Evolutionary conservation across 2,329 filamentous ascomycete genomes (phyloP).

Genomic region (Sarocladium strictum): DNA sequence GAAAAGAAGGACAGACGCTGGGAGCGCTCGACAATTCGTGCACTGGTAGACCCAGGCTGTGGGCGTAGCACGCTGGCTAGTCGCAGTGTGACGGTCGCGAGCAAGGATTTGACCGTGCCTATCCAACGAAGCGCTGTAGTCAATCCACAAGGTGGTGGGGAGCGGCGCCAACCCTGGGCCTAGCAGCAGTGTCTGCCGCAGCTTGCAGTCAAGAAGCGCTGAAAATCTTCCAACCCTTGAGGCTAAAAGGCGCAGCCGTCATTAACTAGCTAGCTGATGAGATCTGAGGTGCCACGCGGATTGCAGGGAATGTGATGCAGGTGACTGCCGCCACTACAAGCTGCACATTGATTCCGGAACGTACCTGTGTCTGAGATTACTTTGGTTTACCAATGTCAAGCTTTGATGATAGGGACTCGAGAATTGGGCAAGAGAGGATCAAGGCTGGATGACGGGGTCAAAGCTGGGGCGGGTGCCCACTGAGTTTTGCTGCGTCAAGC

Average conservation of each 20-base stretch:
- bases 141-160: constrained; percentile 4
- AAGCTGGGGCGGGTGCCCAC: neutral
- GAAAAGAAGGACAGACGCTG: neutral
- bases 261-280: constrained; percentile 1
- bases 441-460: neutral
- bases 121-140: neutral
- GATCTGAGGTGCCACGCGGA: constrained; percentile 6
- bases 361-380: constrained; percentile 1
- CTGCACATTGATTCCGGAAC: neutral
- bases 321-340: neutral
- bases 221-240: neutral
- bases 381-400: neutral
- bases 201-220: neutral
- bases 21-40: neutral
- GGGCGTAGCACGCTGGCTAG: neutral
- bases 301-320: constrained; percentile 5
- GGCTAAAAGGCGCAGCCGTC: neutral
- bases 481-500: neutral
- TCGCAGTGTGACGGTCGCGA: neutral
- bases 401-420: neutral
- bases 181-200: neutral
- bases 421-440: neutral
- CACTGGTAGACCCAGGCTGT: neutral
- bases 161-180: neutral
- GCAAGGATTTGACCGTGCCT: constrained; percentile 5